Evolutionary conservation across 225 moss, liverwort and hornwort genomes (phyloP).

Genomic region (Polytrichum formosum): DNA sequence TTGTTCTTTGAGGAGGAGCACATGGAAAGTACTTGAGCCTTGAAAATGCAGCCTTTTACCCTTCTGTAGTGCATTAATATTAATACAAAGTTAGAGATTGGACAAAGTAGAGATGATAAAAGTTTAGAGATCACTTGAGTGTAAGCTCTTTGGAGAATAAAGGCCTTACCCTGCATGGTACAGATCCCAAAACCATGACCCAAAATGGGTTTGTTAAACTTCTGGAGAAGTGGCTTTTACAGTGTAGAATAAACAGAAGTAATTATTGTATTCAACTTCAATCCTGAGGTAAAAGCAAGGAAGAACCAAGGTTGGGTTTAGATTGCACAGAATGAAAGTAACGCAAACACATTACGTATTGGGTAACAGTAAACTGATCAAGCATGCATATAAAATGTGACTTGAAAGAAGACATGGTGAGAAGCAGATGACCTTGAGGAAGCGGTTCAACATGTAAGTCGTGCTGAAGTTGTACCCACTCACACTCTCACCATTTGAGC

Average conservation of each 20-base stretch:
- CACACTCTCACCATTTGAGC: conserved; percentile 66
- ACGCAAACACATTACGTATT: neutral
- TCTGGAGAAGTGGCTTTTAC: neutral
- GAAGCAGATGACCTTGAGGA: conserved; percentile 64
- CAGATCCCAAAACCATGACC: neutral
- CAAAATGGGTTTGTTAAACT: neutral
- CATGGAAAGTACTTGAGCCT: neutral
- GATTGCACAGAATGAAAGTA: conserved; percentile 1
- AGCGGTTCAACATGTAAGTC: conserved; percentile 80
- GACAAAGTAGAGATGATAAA: neutral
- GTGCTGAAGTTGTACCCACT: conserved; percentile 93
- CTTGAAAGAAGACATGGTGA: too few species aligned
- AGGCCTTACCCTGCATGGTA: conserved; percentile 6
- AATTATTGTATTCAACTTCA: neutral
- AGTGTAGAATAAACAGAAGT: neutral
- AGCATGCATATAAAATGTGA: neutral
- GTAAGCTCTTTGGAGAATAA: neutral
- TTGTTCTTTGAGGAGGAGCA: too few species aligned
- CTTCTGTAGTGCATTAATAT: neutral
- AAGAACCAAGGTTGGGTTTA: neutral
- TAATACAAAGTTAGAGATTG: neutral
- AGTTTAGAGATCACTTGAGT: conserved; percentile 2
- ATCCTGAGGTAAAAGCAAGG: neutral
- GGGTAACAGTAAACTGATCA: neutral
- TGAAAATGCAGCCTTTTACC: neutral